Percentiles rank a stretch among this genome's conserved stretches.
Evolutionary conservation across 305 asterid species (phyloP).

Genomic region (Euphrasia arctica): DNA sequence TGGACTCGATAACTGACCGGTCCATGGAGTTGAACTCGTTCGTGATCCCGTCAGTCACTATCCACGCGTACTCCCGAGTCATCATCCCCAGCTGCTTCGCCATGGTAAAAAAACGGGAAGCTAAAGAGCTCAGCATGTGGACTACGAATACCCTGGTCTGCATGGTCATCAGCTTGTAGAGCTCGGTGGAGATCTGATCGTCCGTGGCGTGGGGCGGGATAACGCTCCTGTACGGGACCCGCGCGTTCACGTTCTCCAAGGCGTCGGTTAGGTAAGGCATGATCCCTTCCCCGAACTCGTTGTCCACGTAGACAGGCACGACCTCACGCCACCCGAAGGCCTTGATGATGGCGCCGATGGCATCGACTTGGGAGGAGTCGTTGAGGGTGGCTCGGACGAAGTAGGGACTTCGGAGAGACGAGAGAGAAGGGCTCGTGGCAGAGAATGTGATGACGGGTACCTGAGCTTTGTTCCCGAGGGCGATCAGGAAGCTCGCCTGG

Average conservation of each 20-base stretch:
- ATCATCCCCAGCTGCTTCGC: slow-evolving; percentile 50
- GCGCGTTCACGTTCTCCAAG: slow-evolving; percentile 35
- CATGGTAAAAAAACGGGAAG: slow-evolving; percentile 38
- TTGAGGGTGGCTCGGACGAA: slow-evolving; percentile 38
- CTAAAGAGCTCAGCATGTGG: slow-evolving; percentile 39
- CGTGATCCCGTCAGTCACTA: slow-evolving; percentile 40
- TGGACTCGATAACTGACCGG: slow-evolving; percentile 36
- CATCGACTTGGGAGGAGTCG: slow-evolving; percentile 56
- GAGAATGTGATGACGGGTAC: slow-evolving; percentile 44
- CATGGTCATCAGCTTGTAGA: slow-evolving; percentile 50
- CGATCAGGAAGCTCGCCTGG: slow-evolving; percentile 37
- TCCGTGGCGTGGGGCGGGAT: slow-evolving; percentile 44
- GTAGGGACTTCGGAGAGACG: slow-evolving; percentile 30
- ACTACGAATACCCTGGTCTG: slow-evolving; percentile 55
- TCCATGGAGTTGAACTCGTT: slow-evolving; percentile 29
- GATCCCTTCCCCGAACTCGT: slow-evolving; percentile 59
- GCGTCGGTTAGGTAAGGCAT: slow-evolving; percentile 49
- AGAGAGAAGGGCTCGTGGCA: slow-evolving; percentile 44
- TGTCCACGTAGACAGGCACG: slow-evolving; percentile 50
- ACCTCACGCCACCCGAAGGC: slow-evolving; percentile 64
- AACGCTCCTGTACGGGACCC: slow-evolving; percentile 51
- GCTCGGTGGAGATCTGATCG: slow-evolving; percentile 43
- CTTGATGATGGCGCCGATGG: slow-evolving; percentile 41
- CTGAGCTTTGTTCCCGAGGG: slow-evolving; percentile 35
- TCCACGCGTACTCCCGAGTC: slow-evolving; percentile 52